These are phyloP conservation scores for Candida rishiriensis DNA, from an alignment of 805 yeast species.

Conservation along the genomic window DNA sequence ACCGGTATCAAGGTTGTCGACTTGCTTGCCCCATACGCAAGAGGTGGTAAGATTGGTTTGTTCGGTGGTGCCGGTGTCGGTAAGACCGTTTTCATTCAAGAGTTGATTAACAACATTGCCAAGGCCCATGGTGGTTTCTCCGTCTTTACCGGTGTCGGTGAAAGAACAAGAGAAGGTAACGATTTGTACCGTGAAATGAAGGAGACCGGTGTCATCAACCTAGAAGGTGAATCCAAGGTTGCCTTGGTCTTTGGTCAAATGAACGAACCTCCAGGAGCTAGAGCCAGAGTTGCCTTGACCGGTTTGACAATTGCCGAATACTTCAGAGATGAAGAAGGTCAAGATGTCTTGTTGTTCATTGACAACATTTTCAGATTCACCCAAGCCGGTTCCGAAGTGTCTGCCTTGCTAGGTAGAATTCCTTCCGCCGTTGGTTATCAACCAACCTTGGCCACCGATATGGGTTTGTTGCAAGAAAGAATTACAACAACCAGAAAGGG, in stretches of 20 bases:
- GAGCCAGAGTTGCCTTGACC: slow-evolving; percentile 99
- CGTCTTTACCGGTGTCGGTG: slow-evolving; percentile 99
- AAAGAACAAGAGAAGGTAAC: slow-evolving; percentile 99
- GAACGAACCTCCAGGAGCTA: slow-evolving; percentile 99
- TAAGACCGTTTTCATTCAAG: slow-evolving; percentile 99
- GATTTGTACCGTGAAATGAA: slow-evolving; percentile 99
- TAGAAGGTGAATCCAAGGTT: slow-evolving; percentile 99
- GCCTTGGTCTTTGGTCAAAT: slow-evolving; percentile 99
- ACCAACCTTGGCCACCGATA: slow-evolving; percentile 99
- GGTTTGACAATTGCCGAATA: slow-evolving; percentile 99
- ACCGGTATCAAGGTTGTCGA: slow-evolving; percentile 99
- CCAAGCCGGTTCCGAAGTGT: slow-evolving; percentile 99
- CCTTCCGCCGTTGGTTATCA: slow-evolving; percentile 99
- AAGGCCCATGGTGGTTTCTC: slow-evolving; percentile 99
- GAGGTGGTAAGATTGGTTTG: slow-evolving; percentile 99
- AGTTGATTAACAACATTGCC: slow-evolving; percentile 98
- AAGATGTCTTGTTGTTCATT: slow-evolving; percentile 98
- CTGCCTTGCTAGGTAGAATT: slow-evolving; percentile 99
- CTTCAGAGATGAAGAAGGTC: slow-evolving; percentile 99
- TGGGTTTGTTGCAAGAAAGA: slow-evolving; percentile 99
- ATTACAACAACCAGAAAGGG: slow-evolving; percentile 99
- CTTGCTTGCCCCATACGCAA: slow-evolving; percentile 98
- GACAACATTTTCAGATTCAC: slow-evolving; percentile 99
- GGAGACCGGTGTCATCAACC: slow-evolving; percentile 99
- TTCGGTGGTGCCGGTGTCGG: slow-evolving; percentile 99